These are phyloP conservation scores for Nigrospora osmanthi DNA, from an alignment of 2,329 filamentous ascomycete genomes.

Conservation along the genomic window DNA sequence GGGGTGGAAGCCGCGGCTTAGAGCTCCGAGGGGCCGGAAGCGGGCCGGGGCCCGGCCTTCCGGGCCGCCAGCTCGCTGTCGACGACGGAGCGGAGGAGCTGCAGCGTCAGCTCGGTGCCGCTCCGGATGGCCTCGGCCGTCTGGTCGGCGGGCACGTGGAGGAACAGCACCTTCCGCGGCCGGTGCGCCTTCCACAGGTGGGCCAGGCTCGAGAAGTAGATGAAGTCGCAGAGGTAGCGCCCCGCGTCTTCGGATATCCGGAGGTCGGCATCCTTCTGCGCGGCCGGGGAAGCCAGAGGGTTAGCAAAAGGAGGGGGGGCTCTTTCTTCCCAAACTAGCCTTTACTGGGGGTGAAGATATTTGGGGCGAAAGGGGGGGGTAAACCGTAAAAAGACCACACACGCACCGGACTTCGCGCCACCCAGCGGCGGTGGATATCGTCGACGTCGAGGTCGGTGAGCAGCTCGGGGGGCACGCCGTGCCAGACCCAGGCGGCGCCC, in stretches of 20 bases:
- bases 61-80: constrained; percentile 25
- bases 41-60: not conserved
- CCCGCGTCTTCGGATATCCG: constrained; percentile 64
- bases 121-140: constrained; percentile 37
- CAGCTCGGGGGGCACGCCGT: constrained; percentile 46
- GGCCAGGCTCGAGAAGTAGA: constrained; percentile 63
- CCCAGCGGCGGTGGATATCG: constrained; percentile 51
- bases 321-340: too few species aligned
- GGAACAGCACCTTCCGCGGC: constrained; percentile 51
- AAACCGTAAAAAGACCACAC: too few species aligned
- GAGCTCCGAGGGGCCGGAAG: too few species aligned
- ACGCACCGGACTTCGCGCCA: constrained; percentile 38
- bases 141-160: constrained; percentile 62
- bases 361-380: not conserved
- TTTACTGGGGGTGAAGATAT: too few species aligned
- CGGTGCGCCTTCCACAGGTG: constrained; percentile 40
- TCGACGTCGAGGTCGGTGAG: constrained; percentile 48
- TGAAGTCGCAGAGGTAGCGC: constrained; percentile 71
- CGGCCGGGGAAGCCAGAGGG: too few species aligned
- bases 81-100: constrained; percentile 48
- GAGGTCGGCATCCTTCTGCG: constrained; percentile 31
- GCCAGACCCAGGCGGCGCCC: constrained; percentile 44
- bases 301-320: not conserved
- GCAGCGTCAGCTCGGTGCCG: constrained; percentile 44
- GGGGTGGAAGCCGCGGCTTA: too few species aligned